A percentile compares a stretch with the other conserved stretches of the same genome.
These are phyloP conservation scores for Hypoxylon sp. DNA, from an alignment of 2,329 filamentous ascomycete species.

Conservation along the genomic window DNA sequence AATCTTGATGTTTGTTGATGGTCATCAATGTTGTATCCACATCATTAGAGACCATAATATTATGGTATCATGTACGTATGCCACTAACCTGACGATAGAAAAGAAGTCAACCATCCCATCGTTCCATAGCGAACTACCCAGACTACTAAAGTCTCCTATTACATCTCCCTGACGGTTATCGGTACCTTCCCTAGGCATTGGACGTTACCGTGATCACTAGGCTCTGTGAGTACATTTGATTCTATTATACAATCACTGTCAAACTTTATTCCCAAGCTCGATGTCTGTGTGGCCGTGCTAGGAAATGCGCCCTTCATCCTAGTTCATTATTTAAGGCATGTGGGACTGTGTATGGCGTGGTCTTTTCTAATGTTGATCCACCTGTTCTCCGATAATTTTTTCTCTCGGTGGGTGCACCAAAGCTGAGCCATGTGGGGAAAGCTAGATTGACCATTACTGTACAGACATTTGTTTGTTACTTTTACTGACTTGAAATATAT, in stretches of 20 bases:
- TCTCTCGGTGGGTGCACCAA: conserved; percentile 48
- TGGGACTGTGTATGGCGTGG: conserved; percentile 33
- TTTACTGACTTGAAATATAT: conserved; percentile 37
- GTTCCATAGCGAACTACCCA: conserved; percentile 13
- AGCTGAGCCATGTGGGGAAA: conserved; percentile 48
- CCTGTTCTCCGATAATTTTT: conserved; percentile 39
- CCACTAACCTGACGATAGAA: conserved; percentile 39
- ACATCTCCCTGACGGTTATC: not conserved
- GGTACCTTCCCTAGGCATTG: not conserved
- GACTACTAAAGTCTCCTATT: conserved; percentile 13
- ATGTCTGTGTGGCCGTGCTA: conserved; percentile 26
- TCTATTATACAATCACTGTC: conserved; percentile 22
- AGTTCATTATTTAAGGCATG: conserved; percentile 39
- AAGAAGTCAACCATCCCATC: conserved; percentile 29
- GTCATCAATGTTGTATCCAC: conserved; percentile 42
- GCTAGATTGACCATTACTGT: conserved; percentile 45
- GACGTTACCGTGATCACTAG: not conserved
- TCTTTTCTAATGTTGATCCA: conserved; percentile 40
- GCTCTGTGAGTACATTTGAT: conserved; percentile 32
- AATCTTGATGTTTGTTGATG: conserved; percentile 45
- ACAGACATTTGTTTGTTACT: conserved; percentile 35
- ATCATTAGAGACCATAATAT: conserved; percentile 26
- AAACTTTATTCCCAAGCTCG: conserved; percentile 21
- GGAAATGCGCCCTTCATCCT: conserved; percentile 36
- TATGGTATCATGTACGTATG: not conserved